Base-by-base conservation (phyloP, 306 rosid genomes). In the barrel medic (Medicago truncatula) region DNA sequence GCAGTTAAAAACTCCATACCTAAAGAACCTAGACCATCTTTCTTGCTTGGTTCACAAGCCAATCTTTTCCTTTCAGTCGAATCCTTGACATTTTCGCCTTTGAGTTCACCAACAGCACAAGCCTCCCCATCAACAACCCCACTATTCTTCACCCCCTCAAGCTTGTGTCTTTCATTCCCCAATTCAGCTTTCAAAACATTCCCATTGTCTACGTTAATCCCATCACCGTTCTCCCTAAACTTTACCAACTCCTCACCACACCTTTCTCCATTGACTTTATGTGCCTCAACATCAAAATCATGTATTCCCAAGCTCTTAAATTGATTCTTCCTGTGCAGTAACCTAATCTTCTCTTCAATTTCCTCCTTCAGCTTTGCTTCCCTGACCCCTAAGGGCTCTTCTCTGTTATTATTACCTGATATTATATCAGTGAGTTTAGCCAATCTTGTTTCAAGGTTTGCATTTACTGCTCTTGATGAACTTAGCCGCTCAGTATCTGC, bases 1-100 rank as follows among this genome's bases (percentile, higher is more conserved):
- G 38, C 49, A 53, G n/a, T 14, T 36, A 36, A 7, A 38, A 74
- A 34, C 13, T 17, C 17, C 67, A 82, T 82, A 82, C 82, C 85
- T 77, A 73, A 67, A 66, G 28, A 69, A n/a, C 76, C 52, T 1
- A 47, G 1, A 61, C 23, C 34, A 49, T 20, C 38, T 25, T 9
- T 68, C 23, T 66, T 58, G 43, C 60, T 64, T 49, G 63, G 49
- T 36, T 70, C 43, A 36, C 25, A 47, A 25, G 8, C 39, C 31
- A 36, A 31, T 40, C n/a, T 67, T 39, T 56, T 60, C 69, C 44
- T 43, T 36, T 58, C 61, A 0, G 7, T 53, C 52, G 59, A 44
- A 68, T 7, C 9, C 8, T 16, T 18, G 40, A 69, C 53, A 41
- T 18, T 69, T 34, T 39, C 43, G 43, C 4, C 3, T 77, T 44